A percentile compares a stretch with the other conserved stretches of the same genome.
phyloP scores from a whole-genome alignment of 306 rosid genomes.

The Calophaca sinica region DNA sequence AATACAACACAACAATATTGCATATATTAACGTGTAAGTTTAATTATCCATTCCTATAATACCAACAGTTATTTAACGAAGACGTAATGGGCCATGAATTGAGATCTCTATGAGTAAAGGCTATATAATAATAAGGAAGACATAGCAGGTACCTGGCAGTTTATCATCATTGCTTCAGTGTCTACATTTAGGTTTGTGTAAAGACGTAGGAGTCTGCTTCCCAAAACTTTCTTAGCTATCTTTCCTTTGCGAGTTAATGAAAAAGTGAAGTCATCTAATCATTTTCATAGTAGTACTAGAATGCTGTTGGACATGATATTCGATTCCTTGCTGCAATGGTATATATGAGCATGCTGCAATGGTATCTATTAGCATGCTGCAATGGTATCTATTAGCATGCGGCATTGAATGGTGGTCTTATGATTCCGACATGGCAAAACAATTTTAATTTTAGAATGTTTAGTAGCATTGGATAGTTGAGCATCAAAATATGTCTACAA shows the following conservation, averaged over 20 bases:
- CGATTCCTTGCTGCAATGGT: constrained; percentile 25
- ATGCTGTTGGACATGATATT: not conserved
- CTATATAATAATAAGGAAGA: constrained; percentile 26
- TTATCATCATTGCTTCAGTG: not conserved
- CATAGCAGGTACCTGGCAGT: constrained; percentile 21
- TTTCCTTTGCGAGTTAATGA: constrained; percentile 30
- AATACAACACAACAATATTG: not conserved
- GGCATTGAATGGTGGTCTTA: constrained; percentile 28
- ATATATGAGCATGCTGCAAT: constrained; percentile 30
- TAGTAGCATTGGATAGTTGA: constrained; percentile 37
- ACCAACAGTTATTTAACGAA: not conserved
- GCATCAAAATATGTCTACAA: constrained; percentile 39
- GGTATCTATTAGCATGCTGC: constrained; percentile 35
- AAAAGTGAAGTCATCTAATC: constrained; percentile 17
- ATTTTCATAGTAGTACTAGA: constrained; percentile 2
- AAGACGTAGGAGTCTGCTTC: constrained; percentile 10
- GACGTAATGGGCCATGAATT: constrained; percentile 15
- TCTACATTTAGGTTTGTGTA: not conserved
- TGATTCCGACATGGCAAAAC: constrained; percentile 32
- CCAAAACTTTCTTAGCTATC: not conserved
- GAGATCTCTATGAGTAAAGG: constrained; percentile 29
- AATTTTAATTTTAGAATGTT: constrained; percentile 8
- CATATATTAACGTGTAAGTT: constrained; percentile 7
- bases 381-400: constrained; percentile 30
- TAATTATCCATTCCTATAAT: not conserved